Conservation (phyloP, 2,329 filamentous ascomycete species). For the Alternaria triticimaculans region DNA sequence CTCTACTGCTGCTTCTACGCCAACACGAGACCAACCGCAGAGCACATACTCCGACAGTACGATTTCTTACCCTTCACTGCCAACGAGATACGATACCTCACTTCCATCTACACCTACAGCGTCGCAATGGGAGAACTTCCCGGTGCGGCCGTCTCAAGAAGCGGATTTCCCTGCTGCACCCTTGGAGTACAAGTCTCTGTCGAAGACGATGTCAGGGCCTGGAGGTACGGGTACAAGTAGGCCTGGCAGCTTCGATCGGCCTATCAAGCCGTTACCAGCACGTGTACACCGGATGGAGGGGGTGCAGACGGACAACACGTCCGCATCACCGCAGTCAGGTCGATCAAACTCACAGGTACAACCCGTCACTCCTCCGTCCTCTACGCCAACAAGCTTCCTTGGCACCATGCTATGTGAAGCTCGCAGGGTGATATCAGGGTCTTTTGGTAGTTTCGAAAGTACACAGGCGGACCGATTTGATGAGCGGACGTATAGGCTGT, state of each 20-base stretch:
- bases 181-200: neutral
- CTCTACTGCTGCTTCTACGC: neutral
- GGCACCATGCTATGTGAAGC: neutral
- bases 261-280: neutral
- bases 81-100: neutral
- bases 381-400: neutral
- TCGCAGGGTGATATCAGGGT: conserved; percentile 10
- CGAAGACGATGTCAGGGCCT: conserved; percentile 4
- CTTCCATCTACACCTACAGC: neutral
- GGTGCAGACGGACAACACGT: neutral
- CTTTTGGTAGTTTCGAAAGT: conserved; percentile 20
- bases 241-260: conserved; percentile 9
- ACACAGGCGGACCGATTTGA: conserved; percentile 4
- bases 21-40: neutral
- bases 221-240: conserved; percentile 10
- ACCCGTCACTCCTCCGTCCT: neutral
- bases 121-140: neutral
- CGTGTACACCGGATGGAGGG: neutral
- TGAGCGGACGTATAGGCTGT: conserved; percentile 10
- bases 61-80: neutral
- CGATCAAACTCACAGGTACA: neutral
- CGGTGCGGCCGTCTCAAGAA: neutral
- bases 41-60: neutral
- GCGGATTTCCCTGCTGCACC: neutral
- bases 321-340: too few species aligned